Evolutionary conservation across 148 eudicot genomes (phyloP).

Genomic region (Diospyros lotus): DNA sequence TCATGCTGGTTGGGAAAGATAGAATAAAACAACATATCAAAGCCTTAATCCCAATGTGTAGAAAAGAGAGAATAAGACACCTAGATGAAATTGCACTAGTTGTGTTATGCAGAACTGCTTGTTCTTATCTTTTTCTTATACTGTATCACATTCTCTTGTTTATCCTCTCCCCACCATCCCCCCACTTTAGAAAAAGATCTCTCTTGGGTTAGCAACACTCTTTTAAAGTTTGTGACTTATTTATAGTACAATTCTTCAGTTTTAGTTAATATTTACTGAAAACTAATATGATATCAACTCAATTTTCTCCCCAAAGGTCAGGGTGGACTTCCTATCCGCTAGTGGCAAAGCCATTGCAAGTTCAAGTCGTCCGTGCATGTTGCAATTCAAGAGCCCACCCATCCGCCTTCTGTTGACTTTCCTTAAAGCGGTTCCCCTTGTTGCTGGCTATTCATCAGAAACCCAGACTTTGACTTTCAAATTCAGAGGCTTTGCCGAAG

Average conservation of each 20-base stretch:
- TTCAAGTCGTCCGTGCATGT: conserved; percentile 67
- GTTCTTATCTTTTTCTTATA: neutral
- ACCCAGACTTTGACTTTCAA: conserved; percentile 54
- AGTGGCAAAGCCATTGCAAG: conserved; percentile 59
- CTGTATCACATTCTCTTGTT: neutral
- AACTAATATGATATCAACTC: neutral
- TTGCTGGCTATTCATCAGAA: conserved; percentile 76
- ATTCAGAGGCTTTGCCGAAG: conserved; percentile 56
- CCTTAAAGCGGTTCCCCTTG: conserved; percentile 60
- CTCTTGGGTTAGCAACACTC: too few species aligned
- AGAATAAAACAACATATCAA: neutral
- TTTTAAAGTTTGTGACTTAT: neutral
- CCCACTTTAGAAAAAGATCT: too few species aligned
- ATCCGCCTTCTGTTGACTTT: conserved; percentile 55
- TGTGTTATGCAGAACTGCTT: neutral
- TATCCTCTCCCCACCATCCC: neutral
- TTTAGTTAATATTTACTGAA: too few species aligned
- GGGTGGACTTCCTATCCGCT: conserved; percentile 56
- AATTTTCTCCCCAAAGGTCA: conserved; percentile 38
- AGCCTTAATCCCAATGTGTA: neutral
- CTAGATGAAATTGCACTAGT: conserved; percentile 4
- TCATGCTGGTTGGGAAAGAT: neutral
- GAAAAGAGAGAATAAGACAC: neutral
- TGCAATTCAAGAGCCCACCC: conserved; percentile 68
- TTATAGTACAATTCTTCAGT: neutral